A percentile compares a stretch with the other conserved stretches of the same genome.
These are phyloP conservation scores for Cyclotella kingstonii DNA, from an alignment of 108 stramenopile genomes.

Conservation along the genomic window DNA sequence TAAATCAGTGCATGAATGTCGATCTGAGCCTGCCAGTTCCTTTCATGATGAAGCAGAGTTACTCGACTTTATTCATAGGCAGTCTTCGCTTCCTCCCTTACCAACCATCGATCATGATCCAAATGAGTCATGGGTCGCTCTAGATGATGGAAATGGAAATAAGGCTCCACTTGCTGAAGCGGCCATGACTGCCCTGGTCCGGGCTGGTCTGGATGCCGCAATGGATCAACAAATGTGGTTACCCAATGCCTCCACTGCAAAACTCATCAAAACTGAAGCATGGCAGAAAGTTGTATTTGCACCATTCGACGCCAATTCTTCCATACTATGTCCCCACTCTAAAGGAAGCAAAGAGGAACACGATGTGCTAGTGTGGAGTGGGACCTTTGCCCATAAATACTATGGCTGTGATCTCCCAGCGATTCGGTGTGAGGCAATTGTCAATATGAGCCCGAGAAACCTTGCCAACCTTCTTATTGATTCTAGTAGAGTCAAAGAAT, in stretches of 20 bases:
- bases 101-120: slow-evolving; percentile 57
- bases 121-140: slow-evolving; percentile 69
- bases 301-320: slow-evolving; percentile 6
- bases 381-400: slow-evolving; percentile 53
- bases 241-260: slow-evolving; percentile 45
- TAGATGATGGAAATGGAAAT: slow-evolving; percentile 54
- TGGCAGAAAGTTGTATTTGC: slow-evolving; percentile 29
- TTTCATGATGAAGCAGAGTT: slow-evolving; percentile 18
- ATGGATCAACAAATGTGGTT: slow-evolving; percentile 59
- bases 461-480: slow-evolving; percentile 69
- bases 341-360: slow-evolving; percentile 38
- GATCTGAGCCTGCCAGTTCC: neutral
- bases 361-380: slow-evolving; percentile 64
- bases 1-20: slow-evolving; percentile 7
- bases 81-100: slow-evolving; percentile 55
- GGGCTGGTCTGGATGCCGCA: slow-evolving; percentile 45
- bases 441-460: slow-evolving; percentile 55
- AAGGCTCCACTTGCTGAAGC: slow-evolving; percentile 66
- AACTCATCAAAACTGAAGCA: slow-evolving; percentile 28
- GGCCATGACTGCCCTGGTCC: slow-evolving; percentile 53
- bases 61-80: slow-evolving; percentile 43
- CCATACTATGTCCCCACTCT: slow-evolving; percentile 18
- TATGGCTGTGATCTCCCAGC: slow-evolving; percentile 79
- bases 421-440: slow-evolving; percentile 65
- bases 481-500: slow-evolving; percentile 73